Percentiles rank a stretch among this genome's conserved stretches.
Conservation (phyloP, 2,329 filamentous ascomycete genomes). For the Zarea fungicola region DNA sequence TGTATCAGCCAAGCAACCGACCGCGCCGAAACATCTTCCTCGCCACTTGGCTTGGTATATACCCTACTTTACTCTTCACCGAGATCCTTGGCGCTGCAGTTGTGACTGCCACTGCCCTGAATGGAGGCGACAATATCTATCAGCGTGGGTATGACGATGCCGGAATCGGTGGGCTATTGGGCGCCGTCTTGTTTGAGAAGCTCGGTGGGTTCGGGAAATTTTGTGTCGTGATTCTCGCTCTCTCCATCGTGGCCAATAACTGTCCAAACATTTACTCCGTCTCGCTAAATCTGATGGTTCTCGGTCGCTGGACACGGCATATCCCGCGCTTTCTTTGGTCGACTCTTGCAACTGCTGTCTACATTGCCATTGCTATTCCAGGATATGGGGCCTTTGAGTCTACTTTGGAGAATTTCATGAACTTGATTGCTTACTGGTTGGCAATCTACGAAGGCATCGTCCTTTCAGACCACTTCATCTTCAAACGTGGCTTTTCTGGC, state of each 20-base stretch:
- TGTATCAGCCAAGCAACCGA: slow-evolving; percentile 61
- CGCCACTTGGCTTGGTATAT: slow-evolving; percentile 62
- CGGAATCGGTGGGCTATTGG: slow-evolving; percentile 62
- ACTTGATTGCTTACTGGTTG: slow-evolving; percentile 66
- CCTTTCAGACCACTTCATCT: slow-evolving; percentile 63
- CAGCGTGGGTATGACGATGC: slow-evolving; percentile 8
- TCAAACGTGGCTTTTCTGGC: slow-evolving; percentile 54
- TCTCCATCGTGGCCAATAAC: slow-evolving; percentile 66
- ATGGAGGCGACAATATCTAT: slow-evolving; percentile 12
- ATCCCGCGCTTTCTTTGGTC: slow-evolving; percentile 67
- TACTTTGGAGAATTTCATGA: slow-evolving; percentile 67
- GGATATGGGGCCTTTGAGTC: slow-evolving; percentile 61
- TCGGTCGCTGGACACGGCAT: slow-evolving; percentile 51
- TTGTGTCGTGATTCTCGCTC: slow-evolving; percentile 61
- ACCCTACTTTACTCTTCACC: slow-evolving; percentile 64
- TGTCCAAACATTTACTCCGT: slow-evolving; percentile 69
- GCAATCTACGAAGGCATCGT: slow-evolving; percentile 66
- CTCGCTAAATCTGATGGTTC: slow-evolving; percentile 60
- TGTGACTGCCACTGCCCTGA: slow-evolving; percentile 48
- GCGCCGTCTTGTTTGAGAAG: slow-evolving; percentile 56
- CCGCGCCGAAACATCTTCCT: slow-evolving; percentile 57
- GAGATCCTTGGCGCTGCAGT: slow-evolving; percentile 68
- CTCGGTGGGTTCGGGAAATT: slow-evolving; percentile 67
- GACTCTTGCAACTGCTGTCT: slow-evolving; percentile 54
- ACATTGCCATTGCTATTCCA: slow-evolving; percentile 65